Evolutionary conservation across 306 rosid species (phyloP).

Genomic region (Canavalia ensiformis): DNA sequence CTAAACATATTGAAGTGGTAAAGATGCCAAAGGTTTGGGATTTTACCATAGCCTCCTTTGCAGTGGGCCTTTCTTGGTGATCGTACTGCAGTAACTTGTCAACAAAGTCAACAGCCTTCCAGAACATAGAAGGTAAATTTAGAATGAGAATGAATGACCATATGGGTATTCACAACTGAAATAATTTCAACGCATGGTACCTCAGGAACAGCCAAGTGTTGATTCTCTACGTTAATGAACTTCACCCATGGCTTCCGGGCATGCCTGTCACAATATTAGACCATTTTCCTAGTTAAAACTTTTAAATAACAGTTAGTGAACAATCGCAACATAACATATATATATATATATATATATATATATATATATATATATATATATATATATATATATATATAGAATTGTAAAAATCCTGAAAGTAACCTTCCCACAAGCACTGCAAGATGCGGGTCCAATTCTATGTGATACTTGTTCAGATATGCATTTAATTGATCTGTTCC

Average conservation of each 20-base stretch:
- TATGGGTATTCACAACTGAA: not conserved
- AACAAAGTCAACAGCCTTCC: slow-evolving; percentile 85
- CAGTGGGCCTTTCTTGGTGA: slow-evolving; percentile 96
- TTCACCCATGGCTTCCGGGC: slow-evolving; percentile 87
- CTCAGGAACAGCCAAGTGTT: slow-evolving; percentile 89
- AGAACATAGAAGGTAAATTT: slow-evolving; percentile 1
- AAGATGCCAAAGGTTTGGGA: slow-evolving; percentile 10
- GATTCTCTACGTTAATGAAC: slow-evolving; percentile 85
- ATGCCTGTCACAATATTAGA: slow-evolving; percentile 65
- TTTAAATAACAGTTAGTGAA: not conserved
- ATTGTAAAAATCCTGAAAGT: slow-evolving; percentile 20
- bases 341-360: not conserved
- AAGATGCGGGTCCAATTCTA: slow-evolving; percentile 89
- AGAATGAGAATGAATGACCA: slow-evolving; percentile 26
- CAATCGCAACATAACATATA: not conserved
- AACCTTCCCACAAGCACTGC: slow-evolving; percentile 90
- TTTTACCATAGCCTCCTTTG: slow-evolving; percentile 94
- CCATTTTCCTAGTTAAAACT: slow-evolving; percentile 7
- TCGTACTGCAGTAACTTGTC: slow-evolving; percentile 86
- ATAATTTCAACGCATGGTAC: slow-evolving; percentile 52
- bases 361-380: not conserved
- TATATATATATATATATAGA: not conserved
- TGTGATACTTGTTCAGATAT: slow-evolving; percentile 77
- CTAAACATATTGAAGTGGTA: not conserved
- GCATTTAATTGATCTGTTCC: slow-evolving; percentile 85